These are phyloP conservation scores for Globisporangium lucens DNA, from an alignment of 352 stramenopile genomes.

Conservation along the genomic window DNA sequence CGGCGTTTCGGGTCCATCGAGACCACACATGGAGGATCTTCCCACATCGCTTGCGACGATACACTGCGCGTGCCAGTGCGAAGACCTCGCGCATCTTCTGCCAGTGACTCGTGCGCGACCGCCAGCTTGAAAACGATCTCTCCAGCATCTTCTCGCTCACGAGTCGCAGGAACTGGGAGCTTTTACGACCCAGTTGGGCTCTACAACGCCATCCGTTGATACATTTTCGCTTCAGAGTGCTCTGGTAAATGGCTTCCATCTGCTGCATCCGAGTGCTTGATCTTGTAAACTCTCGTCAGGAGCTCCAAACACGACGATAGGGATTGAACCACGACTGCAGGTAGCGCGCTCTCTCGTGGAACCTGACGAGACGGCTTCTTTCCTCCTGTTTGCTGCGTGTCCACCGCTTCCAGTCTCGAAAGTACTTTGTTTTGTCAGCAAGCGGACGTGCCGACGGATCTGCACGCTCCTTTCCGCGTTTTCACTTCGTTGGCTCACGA, in stretches of 20 bases:
- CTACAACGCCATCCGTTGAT: conserved; percentile 6
- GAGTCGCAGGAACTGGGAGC: conserved; percentile 12
- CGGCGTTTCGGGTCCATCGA: neutral
- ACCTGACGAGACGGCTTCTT: neutral
- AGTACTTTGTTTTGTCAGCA: conserved; percentile 22
- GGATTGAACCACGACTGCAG: conserved; percentile 29
- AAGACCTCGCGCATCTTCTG: conserved; percentile 24
- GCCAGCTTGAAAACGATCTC: conserved; percentile 22
- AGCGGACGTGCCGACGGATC: conserved; percentile 23
- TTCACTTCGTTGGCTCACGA: conserved; percentile 24
- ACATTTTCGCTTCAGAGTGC: neutral
- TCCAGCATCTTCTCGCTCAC: neutral
- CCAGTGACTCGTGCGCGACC: conserved; percentile 20
- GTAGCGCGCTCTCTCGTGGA: conserved; percentile 12
- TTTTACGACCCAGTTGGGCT: neutral
- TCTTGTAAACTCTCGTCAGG: conserved; percentile 17
- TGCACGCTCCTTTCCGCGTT: conserved; percentile 18
- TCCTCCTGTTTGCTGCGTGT: neutral
- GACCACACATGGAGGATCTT: conserved; percentile 24
- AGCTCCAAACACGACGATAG: conserved; percentile 24
- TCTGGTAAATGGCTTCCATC: neutral
- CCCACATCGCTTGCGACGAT: conserved; percentile 20
- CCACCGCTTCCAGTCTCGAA: conserved; percentile 22
- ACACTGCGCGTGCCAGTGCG: conserved; percentile 20
- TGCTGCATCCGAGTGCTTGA: neutral